phyloP scores from a whole-genome alignment of 768 basidiomycete species.

The Paxillus ammoniavirescens region DNA sequence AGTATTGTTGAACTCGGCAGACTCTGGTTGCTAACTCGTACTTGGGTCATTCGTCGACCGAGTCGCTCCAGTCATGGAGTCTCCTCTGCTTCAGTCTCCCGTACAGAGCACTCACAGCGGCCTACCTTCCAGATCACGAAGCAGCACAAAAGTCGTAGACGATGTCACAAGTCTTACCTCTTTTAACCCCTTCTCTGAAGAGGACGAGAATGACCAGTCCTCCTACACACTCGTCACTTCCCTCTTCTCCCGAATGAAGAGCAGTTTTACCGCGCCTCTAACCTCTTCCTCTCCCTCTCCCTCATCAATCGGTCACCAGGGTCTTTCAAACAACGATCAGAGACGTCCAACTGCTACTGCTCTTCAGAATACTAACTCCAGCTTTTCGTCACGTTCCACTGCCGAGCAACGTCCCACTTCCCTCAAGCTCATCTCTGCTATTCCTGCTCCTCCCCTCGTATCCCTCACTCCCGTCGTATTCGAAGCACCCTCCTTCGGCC shows the following conservation, averaged over 20 bases:
- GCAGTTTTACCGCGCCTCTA: slow-evolving; percentile 67
- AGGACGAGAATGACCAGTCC: slow-evolving; percentile 87
- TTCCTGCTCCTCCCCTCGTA: slow-evolving; percentile 77
- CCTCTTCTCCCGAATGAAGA: slow-evolving; percentile 79
- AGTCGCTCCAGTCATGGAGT: slow-evolving; percentile 30
- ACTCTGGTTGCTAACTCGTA: too few species aligned
- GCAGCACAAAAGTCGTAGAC: slow-evolving; percentile 52
- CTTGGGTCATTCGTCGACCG: background rate
- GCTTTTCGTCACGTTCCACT: slow-evolving; percentile 44
- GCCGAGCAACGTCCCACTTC: slow-evolving; percentile 58
- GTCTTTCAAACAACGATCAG: slow-evolving; percentile 41
- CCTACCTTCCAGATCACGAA: slow-evolving; percentile 57
- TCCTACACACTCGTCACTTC: slow-evolving; percentile 84
- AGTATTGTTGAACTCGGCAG: too few species aligned
- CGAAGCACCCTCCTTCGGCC: slow-evolving; percentile 67
- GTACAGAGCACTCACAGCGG: slow-evolving; percentile 34
- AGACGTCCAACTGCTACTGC: slow-evolving; percentile 56
- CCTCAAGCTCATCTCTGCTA: slow-evolving; percentile 47
- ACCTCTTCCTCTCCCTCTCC: slow-evolving; percentile 46
- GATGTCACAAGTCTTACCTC: slow-evolving; percentile 78
- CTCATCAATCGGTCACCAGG: slow-evolving; percentile 31
- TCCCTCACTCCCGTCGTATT: slow-evolving; percentile 85
- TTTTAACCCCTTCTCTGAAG: slow-evolving; percentile 91
- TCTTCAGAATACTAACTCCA: slow-evolving; percentile 45
- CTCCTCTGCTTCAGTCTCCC: slow-evolving; percentile 28